These are phyloP conservation scores for Calonectria pauciramosa DNA, from an alignment of 2,329 filamentous ascomycete species.

Conservation along the genomic window DNA sequence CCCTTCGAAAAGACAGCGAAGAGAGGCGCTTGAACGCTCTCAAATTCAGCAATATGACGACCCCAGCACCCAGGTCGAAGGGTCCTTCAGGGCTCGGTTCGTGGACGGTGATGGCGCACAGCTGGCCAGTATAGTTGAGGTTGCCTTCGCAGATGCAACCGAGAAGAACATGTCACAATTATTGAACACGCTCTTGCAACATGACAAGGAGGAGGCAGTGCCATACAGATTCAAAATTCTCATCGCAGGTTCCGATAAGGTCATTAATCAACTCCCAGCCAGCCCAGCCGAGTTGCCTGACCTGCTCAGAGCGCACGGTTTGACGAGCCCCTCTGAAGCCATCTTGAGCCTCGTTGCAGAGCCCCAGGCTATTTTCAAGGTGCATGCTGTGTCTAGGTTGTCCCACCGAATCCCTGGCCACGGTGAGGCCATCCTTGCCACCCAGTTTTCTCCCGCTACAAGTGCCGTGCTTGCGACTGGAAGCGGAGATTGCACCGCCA, in stretches of 20 bases:
- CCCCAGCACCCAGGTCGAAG: background rate
- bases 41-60: constrained; percentile 3
- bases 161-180: constrained; percentile 11
- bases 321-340: background rate
- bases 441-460: background rate
- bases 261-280: background rate
- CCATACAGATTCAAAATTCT: constrained; percentile 7
- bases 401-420: background rate
- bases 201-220: background rate
- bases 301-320: background rate
- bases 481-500: background rate
- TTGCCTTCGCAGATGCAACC: constrained; percentile 1
- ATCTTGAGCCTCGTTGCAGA: constrained; percentile 1
- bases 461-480: background rate
- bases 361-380: constrained; percentile 6
- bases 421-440: background rate
- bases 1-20: background rate
- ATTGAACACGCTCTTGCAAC: constrained; percentile 4
- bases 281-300: background rate
- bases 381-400: background rate
- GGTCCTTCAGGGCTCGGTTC: constrained; percentile 4
- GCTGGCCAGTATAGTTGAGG: constrained; percentile 1
- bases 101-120: constrained; percentile 1
- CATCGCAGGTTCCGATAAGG: background rate
- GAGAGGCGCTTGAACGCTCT: constrained; percentile 7